Evolutionary conservation across 208 protist species (phyloP), one percentile per base, ranked within the genome.

Genomic region (Willaertia magna): DNA sequence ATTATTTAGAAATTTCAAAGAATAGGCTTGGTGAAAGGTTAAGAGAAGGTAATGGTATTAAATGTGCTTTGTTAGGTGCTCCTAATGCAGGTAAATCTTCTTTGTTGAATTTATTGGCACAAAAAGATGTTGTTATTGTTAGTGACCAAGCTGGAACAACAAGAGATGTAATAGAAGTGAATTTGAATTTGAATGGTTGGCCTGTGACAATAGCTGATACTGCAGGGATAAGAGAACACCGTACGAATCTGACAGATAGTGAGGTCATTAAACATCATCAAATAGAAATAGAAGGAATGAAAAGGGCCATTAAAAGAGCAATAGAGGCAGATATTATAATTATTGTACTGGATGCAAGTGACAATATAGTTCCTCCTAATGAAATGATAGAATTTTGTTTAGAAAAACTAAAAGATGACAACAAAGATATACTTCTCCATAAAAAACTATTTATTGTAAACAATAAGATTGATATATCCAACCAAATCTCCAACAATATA

Each of bases 21-120:
- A 67, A 67, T n/a, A 67, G 55, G 9, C 55, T 85, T 51, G 79
- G 59, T 11, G 51, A 86, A 49, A 20, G 43, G 4, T 44, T 52
- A 30, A 75, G n/a, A n/a, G 48, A 59, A 26, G 47, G 61, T 46
- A 18, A 81, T 39, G 52, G 87, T n/a, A 87, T 92, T 0, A 26
- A 74, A 0, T 86, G 93, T 11, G 89, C 91, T 11, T 93, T 95
- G 44, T 55, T 94, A 6, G 93, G 93, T 30, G 83, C 92, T 43
- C 92, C 92, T 18, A 95, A 94, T 79, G 91, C 91, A 30, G 93
- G 93, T 4, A 95, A 95, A 87, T 91, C 87, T 30, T 91, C 87
- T 74, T 79, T 95, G 22, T 84, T 95, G 11, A 95, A 95, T 84
- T 0, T 89, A 6, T 86, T 95, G 6, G 55, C 86, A 47, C 30